These are phyloP conservation scores for Chamaenerion angustifolium DNA, from an alignment of 345 rosid species.

Conservation along the genomic window DNA sequence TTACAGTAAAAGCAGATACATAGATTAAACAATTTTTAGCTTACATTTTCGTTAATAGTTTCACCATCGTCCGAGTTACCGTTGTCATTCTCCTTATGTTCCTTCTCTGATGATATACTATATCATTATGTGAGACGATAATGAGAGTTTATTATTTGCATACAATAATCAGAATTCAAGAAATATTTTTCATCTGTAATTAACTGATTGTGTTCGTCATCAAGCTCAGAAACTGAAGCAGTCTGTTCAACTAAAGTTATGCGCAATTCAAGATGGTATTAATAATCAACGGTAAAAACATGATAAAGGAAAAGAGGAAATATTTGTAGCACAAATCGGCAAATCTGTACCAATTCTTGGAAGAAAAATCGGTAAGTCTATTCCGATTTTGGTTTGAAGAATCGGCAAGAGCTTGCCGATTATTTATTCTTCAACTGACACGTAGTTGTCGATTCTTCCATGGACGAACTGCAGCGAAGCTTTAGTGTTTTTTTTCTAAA, in stretches of 20 bases:
- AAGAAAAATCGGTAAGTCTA: no score
- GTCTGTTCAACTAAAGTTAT: constrained; percentile 29
- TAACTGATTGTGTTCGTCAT: constrained; percentile 42
- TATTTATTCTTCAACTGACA: no score
- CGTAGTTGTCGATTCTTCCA: no score
- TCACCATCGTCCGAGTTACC: constrained; percentile 20
- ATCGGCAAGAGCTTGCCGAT: no score
- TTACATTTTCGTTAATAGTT: constrained; percentile 41
- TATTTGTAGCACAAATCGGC: no score
- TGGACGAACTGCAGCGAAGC: no score
- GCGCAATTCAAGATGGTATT: neutral
- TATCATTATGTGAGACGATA: constrained; percentile 9
- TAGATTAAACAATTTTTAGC: constrained; percentile 3
- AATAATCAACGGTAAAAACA: no score
- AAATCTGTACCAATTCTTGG: no score
- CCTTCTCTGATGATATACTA: constrained; percentile 19
- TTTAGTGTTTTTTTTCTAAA: no score
- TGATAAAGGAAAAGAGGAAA: no score
- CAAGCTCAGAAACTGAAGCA: constrained; percentile 33
- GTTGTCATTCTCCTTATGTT: constrained; percentile 6
- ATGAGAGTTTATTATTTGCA: constrained; percentile 7
- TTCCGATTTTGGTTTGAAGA: no score
- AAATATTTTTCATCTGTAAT: constrained; percentile 6
- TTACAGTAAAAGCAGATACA: no score
- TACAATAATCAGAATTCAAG: constrained; percentile 1